These are phyloP conservation scores for Dipteronia dyeriana DNA, from an alignment of 345 rosid genomes.

Conservation along the genomic window DNA sequence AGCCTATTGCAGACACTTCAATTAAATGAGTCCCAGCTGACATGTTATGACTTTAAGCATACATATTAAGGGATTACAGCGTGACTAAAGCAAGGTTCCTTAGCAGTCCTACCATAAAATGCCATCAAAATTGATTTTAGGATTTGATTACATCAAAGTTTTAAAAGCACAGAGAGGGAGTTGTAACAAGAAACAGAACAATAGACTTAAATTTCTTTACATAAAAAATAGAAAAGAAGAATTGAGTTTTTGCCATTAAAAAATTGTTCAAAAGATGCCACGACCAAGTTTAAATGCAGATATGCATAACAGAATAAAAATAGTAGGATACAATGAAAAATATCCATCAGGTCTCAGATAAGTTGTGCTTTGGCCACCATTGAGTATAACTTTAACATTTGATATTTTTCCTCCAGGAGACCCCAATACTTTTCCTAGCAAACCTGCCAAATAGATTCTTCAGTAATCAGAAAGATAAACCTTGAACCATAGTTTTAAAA, in stretches of 20 bases:
- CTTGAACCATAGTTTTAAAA: no score
- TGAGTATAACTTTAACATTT: constrained; percentile 74
- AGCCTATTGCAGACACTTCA: constrained; percentile 84
- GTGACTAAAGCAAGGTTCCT: constrained; percentile 10
- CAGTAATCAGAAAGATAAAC: neutral
- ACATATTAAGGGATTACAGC: constrained; percentile 51
- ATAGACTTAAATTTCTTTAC: neutral
- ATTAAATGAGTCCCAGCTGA: constrained; percentile 95
- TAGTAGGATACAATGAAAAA: constrained; percentile 81
- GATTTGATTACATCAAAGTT: neutral
- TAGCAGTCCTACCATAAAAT: constrained; percentile 4
- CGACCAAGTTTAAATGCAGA: neutral
- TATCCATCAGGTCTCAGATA: constrained; percentile 95
- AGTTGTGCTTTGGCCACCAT: constrained; percentile 75
- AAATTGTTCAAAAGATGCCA: neutral
- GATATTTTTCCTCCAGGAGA: constrained; percentile 71
- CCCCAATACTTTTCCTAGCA: constrained; percentile 49
- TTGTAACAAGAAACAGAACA: neutral
- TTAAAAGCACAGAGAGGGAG: neutral
- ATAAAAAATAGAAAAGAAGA: neutral
- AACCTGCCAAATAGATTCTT: constrained; percentile 33
- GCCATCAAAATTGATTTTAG: neutral
- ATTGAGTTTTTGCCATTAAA: neutral
- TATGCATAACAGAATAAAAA: constrained; percentile 20
- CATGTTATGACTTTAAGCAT: constrained; percentile 66